Conservation (phyloP, 2,329 filamentous ascomycete genomes). For the Colletotrichum nymphaeae region DNA sequence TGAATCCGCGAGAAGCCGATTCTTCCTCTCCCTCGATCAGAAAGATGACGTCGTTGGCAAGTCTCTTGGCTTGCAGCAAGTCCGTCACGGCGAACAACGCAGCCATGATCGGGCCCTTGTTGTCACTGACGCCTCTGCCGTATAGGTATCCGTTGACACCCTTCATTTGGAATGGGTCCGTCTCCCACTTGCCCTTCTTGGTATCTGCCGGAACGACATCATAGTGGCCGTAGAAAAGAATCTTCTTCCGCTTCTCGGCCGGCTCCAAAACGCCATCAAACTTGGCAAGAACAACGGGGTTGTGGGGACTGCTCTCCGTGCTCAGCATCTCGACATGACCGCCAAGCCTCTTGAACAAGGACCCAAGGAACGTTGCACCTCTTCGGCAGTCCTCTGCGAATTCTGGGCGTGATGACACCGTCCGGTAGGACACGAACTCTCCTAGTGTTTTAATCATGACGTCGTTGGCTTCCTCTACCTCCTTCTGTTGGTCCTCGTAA, state of each 20-base stretch:
- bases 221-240: slow-evolving; percentile 98
- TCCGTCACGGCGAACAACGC: slow-evolving; percentile 95
- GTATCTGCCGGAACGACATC: slow-evolving; percentile 94
- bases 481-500: slow-evolving; percentile 37
- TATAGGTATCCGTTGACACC: slow-evolving; percentile 94
- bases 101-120: slow-evolving; percentile 95
- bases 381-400: slow-evolving; percentile 93
- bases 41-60: slow-evolving; percentile 91
- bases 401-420: slow-evolving; percentile 86
- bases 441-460: slow-evolving; percentile 78
- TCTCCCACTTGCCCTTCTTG: slow-evolving; percentile 84
- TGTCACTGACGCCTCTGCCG: slow-evolving; percentile 95
- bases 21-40: slow-evolving; percentile 98
- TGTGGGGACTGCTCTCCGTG: slow-evolving; percentile 77
- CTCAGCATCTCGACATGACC: slow-evolving; percentile 92
- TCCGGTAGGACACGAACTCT: slow-evolving; percentile 92
- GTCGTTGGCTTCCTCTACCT: slow-evolving; percentile 57
- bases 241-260: slow-evolving; percentile 78
- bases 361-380: slow-evolving; percentile 89
- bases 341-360: slow-evolving; percentile 91
- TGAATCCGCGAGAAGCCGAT: slow-evolving; percentile 90
- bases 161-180: slow-evolving; percentile 89
- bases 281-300: slow-evolving; percentile 92
- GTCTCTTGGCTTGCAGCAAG: slow-evolving; percentile 82
- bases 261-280: slow-evolving; percentile 82